Evolutionary conservation across 2,329 filamentous ascomycete genomes (phyloP), one percentile per base, ranked within the genome.

Genomic region (Aspergillus neotritici): DNA sequence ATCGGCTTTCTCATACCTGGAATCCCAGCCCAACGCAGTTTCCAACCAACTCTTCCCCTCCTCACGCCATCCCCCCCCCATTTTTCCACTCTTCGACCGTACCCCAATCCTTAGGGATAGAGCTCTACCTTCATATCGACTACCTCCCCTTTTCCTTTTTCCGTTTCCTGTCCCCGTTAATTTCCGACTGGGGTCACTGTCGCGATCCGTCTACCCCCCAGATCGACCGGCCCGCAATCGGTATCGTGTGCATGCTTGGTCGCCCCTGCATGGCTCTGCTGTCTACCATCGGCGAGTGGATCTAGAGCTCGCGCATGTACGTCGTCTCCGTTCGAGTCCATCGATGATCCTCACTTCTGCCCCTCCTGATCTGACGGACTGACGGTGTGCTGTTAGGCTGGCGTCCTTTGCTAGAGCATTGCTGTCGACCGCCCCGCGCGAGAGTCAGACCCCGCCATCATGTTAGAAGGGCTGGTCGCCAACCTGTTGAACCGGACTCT

Each of bases 401-500:
- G 32, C 34, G 25, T 46, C 31, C 43, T 32, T 34, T 31, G 36
- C 28, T 36, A 33, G 25, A 25, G 17, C 25, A 13, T 39, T 29
- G 11, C 28, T 39, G 21, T 46, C 47, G 35, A 41, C 34, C 39
- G 35, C 38, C 37, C n/a, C 41, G 43, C 35, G 81, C 84, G 62
- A 88, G 80, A 85, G 78, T 81, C 74, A 64, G 64, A 67, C 57
- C 58, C 67, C 66, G 67, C 72, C 76, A 77, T 66, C 61, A 98
- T 99, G 93, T 82, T 99, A 73, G 93, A 98, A 79, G 87, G 90
- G 56, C 78, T 99, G 57, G 93, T 97, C 52, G 89, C 93, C 59
- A 94, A 91, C 71, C 78, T 99, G 75, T 84, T 99, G 59, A 98
- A 98, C 75, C 86, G 94, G 75, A 97, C 98, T 72, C 74, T 99